Conservation (phyloP, 306 rosid species). For the Quercus dentata region DNA sequence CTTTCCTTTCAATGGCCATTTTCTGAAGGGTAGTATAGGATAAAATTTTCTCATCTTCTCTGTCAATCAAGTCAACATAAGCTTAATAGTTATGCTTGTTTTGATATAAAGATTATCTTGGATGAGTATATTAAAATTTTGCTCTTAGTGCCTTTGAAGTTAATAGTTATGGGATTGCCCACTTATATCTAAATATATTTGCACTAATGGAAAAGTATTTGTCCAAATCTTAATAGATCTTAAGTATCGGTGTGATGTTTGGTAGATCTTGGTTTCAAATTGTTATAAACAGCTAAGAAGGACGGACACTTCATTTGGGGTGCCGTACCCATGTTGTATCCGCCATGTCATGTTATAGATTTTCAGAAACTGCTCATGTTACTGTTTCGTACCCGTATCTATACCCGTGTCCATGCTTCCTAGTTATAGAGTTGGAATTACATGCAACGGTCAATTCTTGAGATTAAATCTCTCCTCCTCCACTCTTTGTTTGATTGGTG, state of each 20-base stretch:
- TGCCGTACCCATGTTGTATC: no score
- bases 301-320: no score
- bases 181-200: background rate
- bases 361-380: no score
- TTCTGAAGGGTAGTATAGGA: background rate
- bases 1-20: conserved; percentile 13
- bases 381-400: no score
- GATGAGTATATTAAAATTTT: background rate
- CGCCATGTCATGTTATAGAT: no score
- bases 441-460: no score
- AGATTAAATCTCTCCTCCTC: no score
- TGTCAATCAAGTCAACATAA: background rate
- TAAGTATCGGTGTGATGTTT: background rate
- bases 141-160: background rate
- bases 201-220: background rate
- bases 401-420: no score
- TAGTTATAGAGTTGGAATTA: no score
- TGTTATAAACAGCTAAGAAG: background rate
- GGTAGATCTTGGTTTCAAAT: background rate
- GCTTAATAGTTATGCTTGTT: background rate
- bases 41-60: background rate
- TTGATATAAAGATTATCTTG: background rate
- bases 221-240: background rate
- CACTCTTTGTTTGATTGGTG: no score
- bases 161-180: background rate